A percentile compares a stretch with the other conserved stretches of the same genome.
Evolutionary conservation across 2,329 filamentous ascomycete genomes (phyloP).

Genomic region (Stemphylium beticola): DNA sequence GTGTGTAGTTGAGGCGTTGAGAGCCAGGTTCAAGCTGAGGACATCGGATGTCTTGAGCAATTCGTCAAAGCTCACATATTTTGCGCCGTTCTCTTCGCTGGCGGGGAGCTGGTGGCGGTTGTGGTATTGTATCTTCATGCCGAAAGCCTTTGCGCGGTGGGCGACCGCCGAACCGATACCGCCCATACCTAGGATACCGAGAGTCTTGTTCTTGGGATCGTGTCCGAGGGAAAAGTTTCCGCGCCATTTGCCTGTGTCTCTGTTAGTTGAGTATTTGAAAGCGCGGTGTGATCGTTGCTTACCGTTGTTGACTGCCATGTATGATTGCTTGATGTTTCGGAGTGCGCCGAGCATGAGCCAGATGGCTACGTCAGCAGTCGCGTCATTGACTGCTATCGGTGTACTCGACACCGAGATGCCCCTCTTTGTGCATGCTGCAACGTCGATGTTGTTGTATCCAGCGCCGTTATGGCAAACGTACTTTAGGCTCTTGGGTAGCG

Average conservation of each 20-base stretch:
- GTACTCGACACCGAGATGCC: conserved; percentile 55
- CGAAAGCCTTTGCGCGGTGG: conserved; percentile 59
- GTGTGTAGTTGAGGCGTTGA: conserved; percentile 58
- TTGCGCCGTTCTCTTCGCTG: conserved; percentile 53
- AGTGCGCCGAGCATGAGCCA: conserved; percentile 61
- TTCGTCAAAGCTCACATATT: conserved; percentile 63
- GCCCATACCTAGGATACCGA: conserved; percentile 67
- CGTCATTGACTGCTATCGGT: conserved; percentile 58
- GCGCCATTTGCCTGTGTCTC: conserved; percentile 49
- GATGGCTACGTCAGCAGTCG: conserved; percentile 58
- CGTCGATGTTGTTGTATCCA: conserved; percentile 67
- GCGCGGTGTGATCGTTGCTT: conserved; percentile 20
- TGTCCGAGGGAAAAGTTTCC: conserved; percentile 58
- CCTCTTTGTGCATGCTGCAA: conserved; percentile 58
- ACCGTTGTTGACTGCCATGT: conserved; percentile 55
- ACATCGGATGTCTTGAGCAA: conserved; percentile 62
- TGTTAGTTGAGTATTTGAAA: conserved; percentile 10
- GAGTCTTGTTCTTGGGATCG: conserved; percentile 59
- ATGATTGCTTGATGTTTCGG: conserved; percentile 56
- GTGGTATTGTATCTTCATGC: conserved; percentile 66
- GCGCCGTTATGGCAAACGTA: conserved; percentile 59
- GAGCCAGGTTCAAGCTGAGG: conserved; percentile 60
- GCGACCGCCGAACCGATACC: conserved; percentile 62
- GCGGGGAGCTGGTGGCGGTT: conserved; percentile 55
- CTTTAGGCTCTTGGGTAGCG: conserved; percentile 51